phyloP scores from a whole-genome alignment of 2,329 filamentous ascomycete genomes.

The Alternaria sp. region DNA sequence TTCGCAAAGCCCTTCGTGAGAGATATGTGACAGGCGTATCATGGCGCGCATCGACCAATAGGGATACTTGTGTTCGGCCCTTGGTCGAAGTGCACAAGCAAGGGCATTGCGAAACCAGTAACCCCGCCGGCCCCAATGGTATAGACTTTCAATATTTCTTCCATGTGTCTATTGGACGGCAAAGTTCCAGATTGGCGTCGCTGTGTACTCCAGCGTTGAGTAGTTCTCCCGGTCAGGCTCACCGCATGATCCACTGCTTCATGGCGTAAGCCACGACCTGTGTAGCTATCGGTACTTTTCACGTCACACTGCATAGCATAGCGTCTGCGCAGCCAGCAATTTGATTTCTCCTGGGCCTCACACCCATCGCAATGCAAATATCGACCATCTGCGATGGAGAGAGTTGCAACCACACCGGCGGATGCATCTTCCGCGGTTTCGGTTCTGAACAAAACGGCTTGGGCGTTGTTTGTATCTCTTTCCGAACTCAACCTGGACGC shows the following conservation, averaged over 20 bases:
- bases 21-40: background rate
- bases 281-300: background rate
- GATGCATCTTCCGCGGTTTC: slow-evolving; percentile 17
- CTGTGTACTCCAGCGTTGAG: background rate
- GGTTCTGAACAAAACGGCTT: slow-evolving; percentile 21
- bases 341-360: background rate
- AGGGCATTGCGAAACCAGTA: background rate
- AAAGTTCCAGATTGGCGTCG: background rate
- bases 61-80: background rate
- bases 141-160: background rate
- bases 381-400: slow-evolving; percentile 8
- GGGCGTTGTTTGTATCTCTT: slow-evolving; percentile 23
- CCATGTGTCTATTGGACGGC: background rate
- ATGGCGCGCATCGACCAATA: background rate
- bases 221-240: background rate
- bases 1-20: background rate
- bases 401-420: slow-evolving; percentile 2
- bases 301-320: background rate
- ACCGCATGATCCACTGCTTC: background rate
- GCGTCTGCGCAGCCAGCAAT: background rate
- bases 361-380: background rate
- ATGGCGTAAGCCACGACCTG: slow-evolving; percentile 1
- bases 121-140: background rate
- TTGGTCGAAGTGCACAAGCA: background rate
- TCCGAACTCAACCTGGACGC: slow-evolving; percentile 19